Percentiles rank a stretch among this genome's conserved stretches.
Conservation (phyloP, 108 stramenopile species). For the Discostella stelligeroides region DNA sequence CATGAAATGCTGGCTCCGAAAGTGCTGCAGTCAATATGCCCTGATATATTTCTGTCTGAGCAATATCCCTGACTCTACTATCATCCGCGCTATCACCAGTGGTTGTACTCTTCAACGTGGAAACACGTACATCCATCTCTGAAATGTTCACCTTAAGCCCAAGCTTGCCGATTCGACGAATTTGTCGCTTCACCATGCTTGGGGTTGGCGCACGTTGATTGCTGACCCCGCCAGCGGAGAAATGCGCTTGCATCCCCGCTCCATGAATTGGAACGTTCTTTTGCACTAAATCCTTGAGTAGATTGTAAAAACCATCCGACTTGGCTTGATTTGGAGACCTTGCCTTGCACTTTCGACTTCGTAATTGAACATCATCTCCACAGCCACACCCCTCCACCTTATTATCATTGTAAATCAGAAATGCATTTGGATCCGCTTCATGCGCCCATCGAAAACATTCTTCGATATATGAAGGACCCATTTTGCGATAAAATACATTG, state of each 20-base stretch:
- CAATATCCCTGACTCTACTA: too few relatives aligned
- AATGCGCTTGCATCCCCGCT: slow-evolving; percentile 91
- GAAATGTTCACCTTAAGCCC: slow-evolving; percentile 91
- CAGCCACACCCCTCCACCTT: slow-evolving; percentile 89
- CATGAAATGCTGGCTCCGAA: slow-evolving; percentile 86
- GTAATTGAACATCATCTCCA: slow-evolving; percentile 6
- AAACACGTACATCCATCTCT: slow-evolving; percentile 93
- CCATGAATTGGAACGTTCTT: slow-evolving; percentile 87
- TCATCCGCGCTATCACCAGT: too few relatives aligned
- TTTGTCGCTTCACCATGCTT: slow-evolving; percentile 86
- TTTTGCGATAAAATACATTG: slow-evolving; percentile 84
- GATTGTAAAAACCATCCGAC: slow-evolving; percentile 82
- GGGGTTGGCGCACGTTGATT: slow-evolving; percentile 84
- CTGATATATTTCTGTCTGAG: slow-evolving; percentile 83
- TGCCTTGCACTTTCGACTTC: background rate
- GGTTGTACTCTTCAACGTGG: slow-evolving; percentile 26
- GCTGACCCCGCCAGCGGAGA: slow-evolving; percentile 80
- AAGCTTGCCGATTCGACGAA: slow-evolving; percentile 84
- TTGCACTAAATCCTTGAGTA: slow-evolving; percentile 68
- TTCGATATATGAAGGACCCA: slow-evolving; percentile 89
- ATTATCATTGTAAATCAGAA: slow-evolving; percentile 93
- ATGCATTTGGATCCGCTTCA: slow-evolving; percentile 89
- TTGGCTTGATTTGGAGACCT: slow-evolving; percentile 64
- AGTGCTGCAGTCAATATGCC: slow-evolving; percentile 86
- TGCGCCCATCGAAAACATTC: slow-evolving; percentile 93